A percentile compares a stretch with the other conserved stretches of the same genome.
These are phyloP conservation scores for Tanacetum coccineum DNA, from an alignment of 129 eudicot genomes.

Conservation along the genomic window DNA sequence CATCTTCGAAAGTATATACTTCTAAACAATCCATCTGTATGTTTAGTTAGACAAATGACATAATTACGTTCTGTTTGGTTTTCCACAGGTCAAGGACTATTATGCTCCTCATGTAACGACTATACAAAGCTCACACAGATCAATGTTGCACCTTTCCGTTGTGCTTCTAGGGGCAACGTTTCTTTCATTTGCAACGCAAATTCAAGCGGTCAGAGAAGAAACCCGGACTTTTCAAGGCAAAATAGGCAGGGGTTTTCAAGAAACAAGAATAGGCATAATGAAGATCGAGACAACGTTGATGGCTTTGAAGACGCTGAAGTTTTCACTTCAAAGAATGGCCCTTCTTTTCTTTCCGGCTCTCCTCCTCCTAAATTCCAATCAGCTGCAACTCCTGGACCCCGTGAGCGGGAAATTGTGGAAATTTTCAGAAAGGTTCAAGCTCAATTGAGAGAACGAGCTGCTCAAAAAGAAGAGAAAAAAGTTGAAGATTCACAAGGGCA, in stretches of 20 bases:
- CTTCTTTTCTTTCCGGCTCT: slow-evolving; percentile 40
- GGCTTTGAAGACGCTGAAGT: slow-evolving; percentile 62
- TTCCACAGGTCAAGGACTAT: slow-evolving; percentile 53
- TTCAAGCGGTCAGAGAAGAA: slow-evolving; percentile 67
- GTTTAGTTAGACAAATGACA: not conserved
- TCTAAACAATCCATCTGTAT: not conserved
- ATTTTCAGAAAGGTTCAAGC: slow-evolving; percentile 77
- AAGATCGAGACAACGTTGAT: slow-evolving; percentile 54
- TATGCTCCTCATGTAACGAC: slow-evolving; percentile 43
- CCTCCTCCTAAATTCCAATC: slow-evolving; percentile 46
- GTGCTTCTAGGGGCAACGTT: slow-evolving; percentile 31
- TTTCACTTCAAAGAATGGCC: slow-evolving; percentile 61
- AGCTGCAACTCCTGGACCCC: slow-evolving; percentile 66
- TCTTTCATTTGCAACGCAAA: slow-evolving; percentile 60
- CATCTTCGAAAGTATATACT: slow-evolving; percentile 10
- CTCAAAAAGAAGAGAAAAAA: slow-evolving; percentile 66
- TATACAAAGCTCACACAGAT: slow-evolving; percentile 30
- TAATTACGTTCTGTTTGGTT: not conserved
- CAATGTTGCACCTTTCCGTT: slow-evolving; percentile 31
- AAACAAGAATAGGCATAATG: slow-evolving; percentile 48
- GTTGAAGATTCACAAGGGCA: slow-evolving; percentile 53
- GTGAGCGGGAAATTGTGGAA: slow-evolving; percentile 80
- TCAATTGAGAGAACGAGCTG: slow-evolving; percentile 73
- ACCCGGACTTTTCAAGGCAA: slow-evolving; percentile 74
- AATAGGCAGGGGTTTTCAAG: slow-evolving; percentile 42